Evolutionary conservation across 345 rosid species (phyloP), one percentile per base, ranked within the genome.

Genomic region (Limnanthes douglasii): DNA sequence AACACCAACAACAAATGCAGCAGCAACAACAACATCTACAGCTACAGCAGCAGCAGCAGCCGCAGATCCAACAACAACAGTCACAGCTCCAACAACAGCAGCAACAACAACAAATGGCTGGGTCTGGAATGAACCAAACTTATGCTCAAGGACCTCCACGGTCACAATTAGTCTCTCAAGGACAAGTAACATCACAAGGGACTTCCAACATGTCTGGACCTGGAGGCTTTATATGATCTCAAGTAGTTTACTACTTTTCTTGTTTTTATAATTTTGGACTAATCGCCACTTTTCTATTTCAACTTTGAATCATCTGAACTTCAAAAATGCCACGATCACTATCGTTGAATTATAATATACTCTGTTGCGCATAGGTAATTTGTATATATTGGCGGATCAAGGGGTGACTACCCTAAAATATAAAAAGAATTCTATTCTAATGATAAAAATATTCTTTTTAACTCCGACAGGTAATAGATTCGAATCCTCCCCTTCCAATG

Each of bases 81-180:
- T 65, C 55, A 29, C 71, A 48, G 5, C 64, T 32, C 2, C 74
- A 45, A 2, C 71, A 47, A 7, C 65, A 48, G 21, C 68, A 57
- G 19, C 66, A 50, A 29, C 62, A 43, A 9, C 73, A 59, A 41
- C 88, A 71, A 65, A 69, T 77, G 73, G 77, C 64, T 21, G 90
- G 85, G 30, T 50, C 74, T 30, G 79, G 74, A 54, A 73, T 82
- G 73, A 77, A 41, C 51, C 78, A 75, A 61, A 54, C 67, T 37
- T 82, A 78, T 60, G 71, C 51, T 34, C 94, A 75, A 75, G 85
- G 69, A 45, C 66, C 93, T 8, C 65, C 65, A 14, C 57, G 74
- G 11, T 47, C 77, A 13, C 81, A 73, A 21, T 60, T 73, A 43
- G 67, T 67, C 43, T 36, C 88, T 39, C 83, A 78, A 39, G 72